Evolutionary conservation across 164 flowering plant genomes (phyloP).

Genomic region (Piper longum): DNA sequence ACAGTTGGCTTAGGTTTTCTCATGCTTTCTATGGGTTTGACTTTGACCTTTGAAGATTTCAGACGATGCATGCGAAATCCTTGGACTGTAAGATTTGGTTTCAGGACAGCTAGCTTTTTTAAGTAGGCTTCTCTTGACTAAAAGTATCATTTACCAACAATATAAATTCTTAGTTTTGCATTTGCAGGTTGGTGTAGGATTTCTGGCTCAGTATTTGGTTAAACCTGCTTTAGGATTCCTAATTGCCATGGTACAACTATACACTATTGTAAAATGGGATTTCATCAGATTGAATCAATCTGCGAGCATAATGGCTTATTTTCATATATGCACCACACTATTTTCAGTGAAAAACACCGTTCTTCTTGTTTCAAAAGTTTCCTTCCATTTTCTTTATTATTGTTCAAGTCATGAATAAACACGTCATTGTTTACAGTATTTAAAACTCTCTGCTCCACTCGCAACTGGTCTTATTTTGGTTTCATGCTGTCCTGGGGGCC

Average conservation of each 20-base stretch:
- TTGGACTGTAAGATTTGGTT: conserved; percentile 71
- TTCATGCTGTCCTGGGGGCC: conserved; percentile 99
- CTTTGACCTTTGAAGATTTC: conserved; percentile 92
- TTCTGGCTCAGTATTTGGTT: conserved; percentile 84
- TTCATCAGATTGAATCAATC: no score
- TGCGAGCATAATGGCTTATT: no score
- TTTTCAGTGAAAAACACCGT: no score
- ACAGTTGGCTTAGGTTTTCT: conserved; percentile 91
- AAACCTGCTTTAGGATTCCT: conserved; percentile 82
- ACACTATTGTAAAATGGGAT: no score
- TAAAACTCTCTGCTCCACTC: conserved; percentile 89
- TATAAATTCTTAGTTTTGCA: conserved; percentile 2
- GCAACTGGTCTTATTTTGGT: conserved; percentile 98
- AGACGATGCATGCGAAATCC: conserved; percentile 86
- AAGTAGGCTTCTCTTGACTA: background rate
- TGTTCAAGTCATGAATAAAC: no score
- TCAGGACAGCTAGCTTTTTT: background rate
- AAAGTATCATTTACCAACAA: background rate
- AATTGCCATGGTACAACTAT: conserved; percentile 66
- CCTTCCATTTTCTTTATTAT: no score
- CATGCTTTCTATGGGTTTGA: conserved; percentile 99
- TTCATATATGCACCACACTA: no score
- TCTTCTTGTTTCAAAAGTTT: no score
- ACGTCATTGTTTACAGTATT: conserved; percentile 26
- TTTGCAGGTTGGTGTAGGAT: conserved; percentile 94